Evolutionary conservation across 495 filamentous ascomycete species (phyloP).

Genomic region (Astrocystis sublimbata): DNA sequence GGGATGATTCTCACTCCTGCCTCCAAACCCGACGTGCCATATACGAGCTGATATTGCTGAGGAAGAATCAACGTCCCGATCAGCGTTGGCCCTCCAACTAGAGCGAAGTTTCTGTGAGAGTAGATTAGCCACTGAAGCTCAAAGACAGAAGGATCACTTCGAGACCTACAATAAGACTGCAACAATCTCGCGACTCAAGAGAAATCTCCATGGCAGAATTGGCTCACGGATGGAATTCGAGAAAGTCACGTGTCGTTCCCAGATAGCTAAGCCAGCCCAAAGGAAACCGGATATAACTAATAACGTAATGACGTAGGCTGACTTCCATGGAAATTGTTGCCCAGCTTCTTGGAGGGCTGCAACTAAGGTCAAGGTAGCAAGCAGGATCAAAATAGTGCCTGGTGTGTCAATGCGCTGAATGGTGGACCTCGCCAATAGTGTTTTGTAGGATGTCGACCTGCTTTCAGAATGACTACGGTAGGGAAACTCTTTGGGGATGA

Average conservation of each 20-base stretch:
- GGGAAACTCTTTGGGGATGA: constrained; percentile 26
- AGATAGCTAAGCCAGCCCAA: neutral
- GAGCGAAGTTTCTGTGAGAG: neutral
- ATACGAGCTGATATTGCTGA: constrained; percentile 49
- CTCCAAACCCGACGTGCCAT: constrained; percentile 32
- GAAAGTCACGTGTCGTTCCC: constrained; percentile 19
- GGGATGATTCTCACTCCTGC: constrained; percentile 55
- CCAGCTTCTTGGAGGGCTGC: constrained; percentile 34
- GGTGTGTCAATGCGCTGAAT: constrained; percentile 15
- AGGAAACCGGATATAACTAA: neutral
- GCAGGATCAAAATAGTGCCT: constrained; percentile 24
- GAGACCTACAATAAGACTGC: constrained; percentile 33
- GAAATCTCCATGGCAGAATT: constrained; percentile 25
- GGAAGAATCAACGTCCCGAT: constrained; percentile 48
- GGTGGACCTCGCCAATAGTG: constrained; percentile 5
- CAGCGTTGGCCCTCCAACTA: constrained; percentile 21
- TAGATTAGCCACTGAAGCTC: neutral
- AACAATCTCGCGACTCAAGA: constrained; percentile 29
- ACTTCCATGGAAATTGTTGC: constrained; percentile 26
- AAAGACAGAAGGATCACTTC: too few species aligned
- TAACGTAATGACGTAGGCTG: constrained; percentile 25
- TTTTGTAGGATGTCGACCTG: constrained; percentile 14
- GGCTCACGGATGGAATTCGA: constrained; percentile 11
- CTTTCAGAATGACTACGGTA: neutral
- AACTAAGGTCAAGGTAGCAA: constrained; percentile 23